Conservation (phyloP, 371 early-diverging fungal genomes). For the Lichtheimia hyalospora region DNA sequence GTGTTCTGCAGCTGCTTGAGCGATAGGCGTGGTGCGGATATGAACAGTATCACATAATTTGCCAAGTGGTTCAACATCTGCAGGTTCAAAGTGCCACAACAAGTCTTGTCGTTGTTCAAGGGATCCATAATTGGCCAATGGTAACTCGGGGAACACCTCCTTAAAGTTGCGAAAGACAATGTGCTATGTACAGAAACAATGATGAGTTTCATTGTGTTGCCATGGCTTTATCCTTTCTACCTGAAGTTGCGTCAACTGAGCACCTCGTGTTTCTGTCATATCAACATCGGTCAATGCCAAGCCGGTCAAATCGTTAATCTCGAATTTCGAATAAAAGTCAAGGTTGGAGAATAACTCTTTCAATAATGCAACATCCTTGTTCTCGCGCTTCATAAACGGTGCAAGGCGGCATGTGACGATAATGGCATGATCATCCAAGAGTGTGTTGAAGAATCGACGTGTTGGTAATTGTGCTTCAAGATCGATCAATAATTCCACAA, state of each 20-base stretch:
- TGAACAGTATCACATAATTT: slow-evolving; percentile 57
- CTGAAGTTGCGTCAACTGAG: slow-evolving; percentile 67
- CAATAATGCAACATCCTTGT: slow-evolving; percentile 50
- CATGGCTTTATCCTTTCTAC: slow-evolving; percentile 24
- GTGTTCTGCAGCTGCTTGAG: slow-evolving; percentile 16
- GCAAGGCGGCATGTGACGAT: slow-evolving; percentile 60
- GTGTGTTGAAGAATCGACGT: slow-evolving; percentile 79
- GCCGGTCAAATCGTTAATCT: slow-evolving; percentile 85
- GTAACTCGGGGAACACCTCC: slow-evolving; percentile 68
- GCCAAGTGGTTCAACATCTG: slow-evolving; percentile 46
- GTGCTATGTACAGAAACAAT: slow-evolving; percentile 19
- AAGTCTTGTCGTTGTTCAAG: slow-evolving; percentile 60
- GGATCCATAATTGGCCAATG: slow-evolving; percentile 70
- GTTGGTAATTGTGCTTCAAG: slow-evolving; percentile 89
- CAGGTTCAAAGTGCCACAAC: slow-evolving; percentile 54
- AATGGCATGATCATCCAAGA: slow-evolving; percentile 83
- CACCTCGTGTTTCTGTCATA: slow-evolving; percentile 62
- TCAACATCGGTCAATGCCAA: slow-evolving; percentile 66
- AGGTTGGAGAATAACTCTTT: slow-evolving; percentile 64
- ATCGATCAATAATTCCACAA: slow-evolving; percentile 84
- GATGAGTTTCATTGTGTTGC: background rate
- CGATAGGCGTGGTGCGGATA: slow-evolving; percentile 49
- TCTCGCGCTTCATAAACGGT: slow-evolving; percentile 49
- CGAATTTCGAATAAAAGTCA: slow-evolving; percentile 71
- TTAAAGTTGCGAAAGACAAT: slow-evolving; percentile 67